phyloP scores from a whole-genome alignment of 1,284 basidiomycete genomes.

The Cutaneotrichosporon mucoides region DNA sequence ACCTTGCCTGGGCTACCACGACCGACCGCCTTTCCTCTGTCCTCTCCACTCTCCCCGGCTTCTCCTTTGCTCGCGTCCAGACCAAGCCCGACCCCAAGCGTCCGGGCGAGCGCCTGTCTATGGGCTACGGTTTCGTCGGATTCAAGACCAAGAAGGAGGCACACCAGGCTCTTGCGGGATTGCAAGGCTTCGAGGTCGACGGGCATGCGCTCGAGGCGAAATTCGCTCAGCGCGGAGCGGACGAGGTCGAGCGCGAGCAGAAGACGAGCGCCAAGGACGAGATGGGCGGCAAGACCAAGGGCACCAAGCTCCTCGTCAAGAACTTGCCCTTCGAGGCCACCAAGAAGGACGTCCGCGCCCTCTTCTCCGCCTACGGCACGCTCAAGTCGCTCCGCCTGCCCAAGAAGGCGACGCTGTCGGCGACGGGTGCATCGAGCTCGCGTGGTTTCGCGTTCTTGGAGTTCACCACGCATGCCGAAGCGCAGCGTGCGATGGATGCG shows the following conservation, averaged over 20 bases:
- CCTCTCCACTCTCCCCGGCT: constrained; percentile 74
- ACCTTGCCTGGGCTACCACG: constrained; percentile 86
- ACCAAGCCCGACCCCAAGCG: constrained; percentile 82
- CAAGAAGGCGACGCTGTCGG: constrained; percentile 75
- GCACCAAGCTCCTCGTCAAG: constrained; percentile 92
- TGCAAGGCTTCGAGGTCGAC: constrained; percentile 80
- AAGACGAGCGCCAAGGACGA: constrained; percentile 28
- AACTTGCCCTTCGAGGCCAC: constrained; percentile 96
- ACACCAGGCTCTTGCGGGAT: constrained; percentile 67
- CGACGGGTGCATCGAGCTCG: constrained; percentile 47
- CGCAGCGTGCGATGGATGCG: constrained; percentile 75
- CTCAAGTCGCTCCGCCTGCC: constrained; percentile 87
- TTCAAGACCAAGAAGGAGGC: constrained; percentile 75
- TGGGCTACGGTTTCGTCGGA: constrained; percentile 96
- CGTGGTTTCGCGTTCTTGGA: constrained; percentile 97
- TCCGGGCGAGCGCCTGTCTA: constrained; percentile 62
- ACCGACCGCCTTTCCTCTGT: constrained; percentile 64
- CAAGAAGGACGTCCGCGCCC: constrained; percentile 82
- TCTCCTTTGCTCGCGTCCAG: constrained; percentile 84
- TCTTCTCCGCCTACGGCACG: constrained; percentile 84
- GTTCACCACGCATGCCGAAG: constrained; percentile 79
- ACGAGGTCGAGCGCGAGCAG: constrained; percentile 55
- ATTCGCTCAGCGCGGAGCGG: constrained; percentile 79
- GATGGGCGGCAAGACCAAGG: constrained; percentile 52
- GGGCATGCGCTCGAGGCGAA: constrained; percentile 79